phyloP scores from a whole-genome alignment of 179 eudicot genomes.

The Beta corolliflora region DNA sequence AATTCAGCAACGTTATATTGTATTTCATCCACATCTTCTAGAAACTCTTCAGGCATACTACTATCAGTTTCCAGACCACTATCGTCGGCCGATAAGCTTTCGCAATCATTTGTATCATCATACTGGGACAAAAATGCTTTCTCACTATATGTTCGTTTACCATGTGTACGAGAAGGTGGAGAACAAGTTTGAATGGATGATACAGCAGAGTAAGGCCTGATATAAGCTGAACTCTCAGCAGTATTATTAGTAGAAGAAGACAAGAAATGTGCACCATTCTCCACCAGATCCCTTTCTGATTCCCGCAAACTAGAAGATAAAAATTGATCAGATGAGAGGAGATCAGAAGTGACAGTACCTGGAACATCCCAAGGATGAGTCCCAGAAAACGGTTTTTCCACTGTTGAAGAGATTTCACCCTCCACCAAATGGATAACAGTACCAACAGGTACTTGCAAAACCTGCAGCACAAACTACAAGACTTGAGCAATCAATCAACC shows the following conservation, averaged over 20 bases:
- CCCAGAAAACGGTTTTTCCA: slow-evolving; percentile 50
- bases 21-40: slow-evolving; percentile 43
- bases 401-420: slow-evolving; percentile 67
- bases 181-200: slow-evolving; percentile 28
- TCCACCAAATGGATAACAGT: slow-evolving; percentile 85
- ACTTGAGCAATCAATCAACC: slow-evolving; percentile 27
- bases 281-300: slow-evolving; percentile 28
- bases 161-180: slow-evolving; percentile 26
- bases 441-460: slow-evolving; percentile 87
- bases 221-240: slow-evolving; percentile 17
- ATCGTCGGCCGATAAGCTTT: slow-evolving; percentile 20
- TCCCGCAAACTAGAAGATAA: slow-evolving; percentile 23
- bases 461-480: slow-evolving; percentile 39
- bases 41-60: slow-evolving; percentile 42
- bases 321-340: slow-evolving; percentile 37
- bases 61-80: slow-evolving; percentile 27
- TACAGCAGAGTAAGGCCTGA: slow-evolving; percentile 26
- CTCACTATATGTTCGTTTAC: slow-evolving; percentile 24
- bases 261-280: slow-evolving; percentile 18
- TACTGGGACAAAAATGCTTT: slow-evolving; percentile 15
- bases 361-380: slow-evolving; percentile 84
- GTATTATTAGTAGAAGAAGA: slow-evolving; percentile 17
- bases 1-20: slow-evolving; percentile 79
- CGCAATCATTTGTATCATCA: slow-evolving; percentile 29
- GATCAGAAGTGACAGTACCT: slow-evolving; percentile 45